These are phyloP conservation scores for Talaromyces liani DNA, from an alignment of 495 filamentous ascomycete genomes.

Conservation along the genomic window DNA sequence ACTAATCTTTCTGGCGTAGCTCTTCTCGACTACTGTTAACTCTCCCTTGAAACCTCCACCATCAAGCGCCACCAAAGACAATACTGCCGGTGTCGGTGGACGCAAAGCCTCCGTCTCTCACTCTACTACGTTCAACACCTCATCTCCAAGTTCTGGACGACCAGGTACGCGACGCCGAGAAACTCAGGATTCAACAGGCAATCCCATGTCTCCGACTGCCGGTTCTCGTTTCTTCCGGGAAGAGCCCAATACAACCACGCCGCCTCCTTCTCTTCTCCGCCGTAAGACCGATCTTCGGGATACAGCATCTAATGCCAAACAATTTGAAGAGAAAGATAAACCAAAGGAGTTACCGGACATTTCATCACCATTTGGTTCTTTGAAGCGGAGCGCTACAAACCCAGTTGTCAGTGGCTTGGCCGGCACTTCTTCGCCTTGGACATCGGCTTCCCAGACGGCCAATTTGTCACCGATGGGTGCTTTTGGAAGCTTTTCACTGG, in stretches of 20 bases:
- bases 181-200: conserved; percentile 64
- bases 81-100: conserved; percentile 45
- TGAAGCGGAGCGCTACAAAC: conserved; percentile 67
- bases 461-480: conserved; percentile 66
- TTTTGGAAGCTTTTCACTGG: conserved; percentile 79
- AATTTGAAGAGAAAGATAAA: conserved; percentile 34
- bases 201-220: conserved; percentile 51
- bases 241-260: conserved; percentile 50
- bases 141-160: conserved; percentile 57
- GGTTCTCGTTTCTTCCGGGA: conserved; percentile 51
- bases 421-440: conserved; percentile 64
- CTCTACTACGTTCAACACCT: conserved; percentile 38
- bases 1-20: conserved; percentile 32
- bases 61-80: conserved; percentile 64
- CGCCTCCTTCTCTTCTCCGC: conserved; percentile 59
- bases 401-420: conserved; percentile 42
- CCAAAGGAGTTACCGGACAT: conserved; percentile 37
- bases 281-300: conserved; percentile 68
- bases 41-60: conserved; percentile 82
- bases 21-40: conserved; percentile 82
- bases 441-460: conserved; percentile 46
- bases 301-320: conserved; percentile 20
- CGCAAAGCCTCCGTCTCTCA: conserved; percentile 75
- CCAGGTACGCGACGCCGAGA: conserved; percentile 75
- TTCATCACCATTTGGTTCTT: conserved; percentile 49